A percentile compares a stretch with the other conserved stretches of the same genome.
phyloP scores from a whole-genome alignment of 192 early-diverging fungal genomes.

The Entomortierella parvispora region DNA sequence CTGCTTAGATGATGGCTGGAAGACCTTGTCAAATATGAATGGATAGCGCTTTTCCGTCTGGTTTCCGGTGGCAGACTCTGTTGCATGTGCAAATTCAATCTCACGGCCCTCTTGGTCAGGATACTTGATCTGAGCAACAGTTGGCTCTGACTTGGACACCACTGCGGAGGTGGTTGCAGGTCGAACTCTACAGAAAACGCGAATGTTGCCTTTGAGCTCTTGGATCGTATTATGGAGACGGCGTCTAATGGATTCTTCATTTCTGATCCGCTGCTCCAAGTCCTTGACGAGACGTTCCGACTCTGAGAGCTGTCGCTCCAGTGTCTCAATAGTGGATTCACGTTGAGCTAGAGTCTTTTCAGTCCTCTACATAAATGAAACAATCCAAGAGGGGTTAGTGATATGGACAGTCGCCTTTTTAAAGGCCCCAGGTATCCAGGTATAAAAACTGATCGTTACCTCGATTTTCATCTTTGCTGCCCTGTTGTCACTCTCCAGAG shows the following conservation, averaged over 20 bases:
- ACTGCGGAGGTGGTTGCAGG: slow-evolving; percentile 64
- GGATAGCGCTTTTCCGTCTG: slow-evolving; percentile 66
- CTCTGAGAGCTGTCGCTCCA: slow-evolving; percentile 16
- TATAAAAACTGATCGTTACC: no score
- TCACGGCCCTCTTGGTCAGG: slow-evolving; percentile 44
- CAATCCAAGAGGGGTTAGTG: background rate
- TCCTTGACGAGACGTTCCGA: slow-evolving; percentile 6
- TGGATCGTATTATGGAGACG: slow-evolving; percentile 91
- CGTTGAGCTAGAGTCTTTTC: slow-evolving; percentile 41
- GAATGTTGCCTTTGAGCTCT: slow-evolving; percentile 97
- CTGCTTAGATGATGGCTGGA: slow-evolving; percentile 75
- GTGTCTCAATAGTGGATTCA: slow-evolving; percentile 57
- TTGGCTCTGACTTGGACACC: slow-evolving; percentile 6
- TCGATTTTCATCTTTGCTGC: slow-evolving; percentile 52
- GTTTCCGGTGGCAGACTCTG: slow-evolving; percentile 35
- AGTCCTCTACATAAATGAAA: slow-evolving; percentile 30
- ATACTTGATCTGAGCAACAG: slow-evolving; percentile 28
- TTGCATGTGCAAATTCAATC: slow-evolving; percentile 78
- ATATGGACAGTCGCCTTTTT: background rate
- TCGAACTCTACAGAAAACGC: slow-evolving; percentile 95
- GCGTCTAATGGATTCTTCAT: slow-evolving; percentile 80
- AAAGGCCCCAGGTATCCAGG: no score
- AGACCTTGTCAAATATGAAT: slow-evolving; percentile 91
- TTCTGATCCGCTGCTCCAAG: slow-evolving; percentile 34
- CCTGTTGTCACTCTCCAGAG: slow-evolving; percentile 58